Conservation (phyloP, 1,139 yeast genomes). For the Candida frijolesensis region DNA sequence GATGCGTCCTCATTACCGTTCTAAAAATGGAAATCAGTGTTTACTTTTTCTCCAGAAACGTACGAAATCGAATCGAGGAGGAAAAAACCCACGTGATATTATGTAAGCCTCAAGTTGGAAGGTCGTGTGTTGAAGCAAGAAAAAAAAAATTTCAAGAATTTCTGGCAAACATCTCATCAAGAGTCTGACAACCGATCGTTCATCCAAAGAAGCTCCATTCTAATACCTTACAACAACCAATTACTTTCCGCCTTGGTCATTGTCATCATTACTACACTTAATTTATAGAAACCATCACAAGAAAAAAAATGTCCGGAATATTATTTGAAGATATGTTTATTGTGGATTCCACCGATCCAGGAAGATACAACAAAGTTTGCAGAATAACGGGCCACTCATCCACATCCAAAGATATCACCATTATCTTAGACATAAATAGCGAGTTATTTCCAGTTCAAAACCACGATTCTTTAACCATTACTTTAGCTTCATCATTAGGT, state of each 20-base stretch:
- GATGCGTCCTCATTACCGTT: neutral
- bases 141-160: constrained; percentile 2
- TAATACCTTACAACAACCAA: too few relatives aligned
- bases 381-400: constrained; percentile 89
- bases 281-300: neutral
- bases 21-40: constrained; percentile 7
- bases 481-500: constrained; percentile 79
- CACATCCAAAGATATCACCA: constrained; percentile 77
- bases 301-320: constrained; percentile 65
- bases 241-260: too few relatives aligned
- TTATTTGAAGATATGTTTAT: constrained; percentile 93
- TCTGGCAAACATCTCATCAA: constrained; percentile 6
- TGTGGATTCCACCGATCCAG: constrained; percentile 82
- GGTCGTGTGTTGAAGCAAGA: neutral
- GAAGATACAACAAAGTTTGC: constrained; percentile 89
- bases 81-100: neutral
- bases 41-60: constrained; percentile 2
- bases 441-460: constrained; percentile 86
- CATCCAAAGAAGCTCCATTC: neutral
- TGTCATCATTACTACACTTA: neutral
- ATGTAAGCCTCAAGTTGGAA: neutral
- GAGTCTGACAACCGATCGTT: too few relatives aligned
- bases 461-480: constrained; percentile 83
- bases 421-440: constrained; percentile 88
- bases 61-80: neutral